Percentiles rank a stretch among this genome's conserved stretches.
Evolutionary conservation across 78 protist genomes (phyloP).

Genomic region (Dictyostelium capitatum): DNA sequence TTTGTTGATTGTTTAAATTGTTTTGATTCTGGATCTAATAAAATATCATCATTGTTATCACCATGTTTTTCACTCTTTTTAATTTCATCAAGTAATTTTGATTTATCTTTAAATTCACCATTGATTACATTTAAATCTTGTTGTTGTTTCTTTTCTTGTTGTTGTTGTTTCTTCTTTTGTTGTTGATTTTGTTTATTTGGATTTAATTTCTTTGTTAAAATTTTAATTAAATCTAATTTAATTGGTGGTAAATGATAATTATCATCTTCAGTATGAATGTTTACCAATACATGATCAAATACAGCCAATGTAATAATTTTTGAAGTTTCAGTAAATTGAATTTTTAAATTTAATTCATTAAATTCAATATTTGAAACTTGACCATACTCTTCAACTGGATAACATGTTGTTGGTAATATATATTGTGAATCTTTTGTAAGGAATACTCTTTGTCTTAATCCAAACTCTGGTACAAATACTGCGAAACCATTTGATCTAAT

Average conservation of each 20-base stretch:
- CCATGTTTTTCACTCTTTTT: conserved; percentile 7
- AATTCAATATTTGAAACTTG: not conserved
- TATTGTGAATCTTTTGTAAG: conserved; percentile 15
- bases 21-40: not conserved
- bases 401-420: not conserved
- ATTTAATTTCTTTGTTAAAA: not conserved
- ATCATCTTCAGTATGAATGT: conserved; percentile 41
- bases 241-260: conserved; percentile 62
- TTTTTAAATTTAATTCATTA: not conserved
- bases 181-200: not conserved
- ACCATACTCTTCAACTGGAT: not conserved
- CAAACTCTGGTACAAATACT: conserved; percentile 51
- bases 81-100: conserved; percentile 21
- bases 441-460: conserved; percentile 29
- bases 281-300: conserved; percentile 54
- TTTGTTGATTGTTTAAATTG: not conserved
- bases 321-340: not conserved
- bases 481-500: conserved; percentile 44
- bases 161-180: not conserved
- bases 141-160: not conserved
- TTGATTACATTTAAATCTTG: not conserved
- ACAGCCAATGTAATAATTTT: not conserved
- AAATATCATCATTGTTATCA: not conserved
- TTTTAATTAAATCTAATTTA: conserved; percentile 25
- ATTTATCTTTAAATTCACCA: not conserved